Conservation (phyloP, 345 rosid species). For the Aquilaria yunnanensis region DNA sequence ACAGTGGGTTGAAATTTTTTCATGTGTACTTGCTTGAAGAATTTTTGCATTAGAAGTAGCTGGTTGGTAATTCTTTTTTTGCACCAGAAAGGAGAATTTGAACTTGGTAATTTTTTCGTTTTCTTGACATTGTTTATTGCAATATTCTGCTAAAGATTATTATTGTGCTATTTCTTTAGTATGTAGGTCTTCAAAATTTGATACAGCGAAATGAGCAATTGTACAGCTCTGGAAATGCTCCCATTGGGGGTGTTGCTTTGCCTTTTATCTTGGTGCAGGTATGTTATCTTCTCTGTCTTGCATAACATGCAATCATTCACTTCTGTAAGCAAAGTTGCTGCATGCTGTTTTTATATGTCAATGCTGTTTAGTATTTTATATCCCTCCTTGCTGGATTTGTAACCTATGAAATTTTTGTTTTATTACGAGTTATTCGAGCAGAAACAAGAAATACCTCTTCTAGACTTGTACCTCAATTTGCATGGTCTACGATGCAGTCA, state of each 20-base stretch:
- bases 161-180: conserved; percentile 34
- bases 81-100: too few relatives aligned
- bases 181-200: conserved; percentile 80
- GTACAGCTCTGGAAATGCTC: conserved; percentile 73
- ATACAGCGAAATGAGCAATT: conserved; percentile 76
- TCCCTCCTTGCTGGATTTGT: too few relatives aligned
- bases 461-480: too few relatives aligned
- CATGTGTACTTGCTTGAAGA: too few relatives aligned
- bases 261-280: conserved; percentile 99
- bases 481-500: too few relatives aligned
- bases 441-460: too few relatives aligned
- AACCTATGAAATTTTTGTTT: too few relatives aligned
- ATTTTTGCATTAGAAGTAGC: too few relatives aligned
- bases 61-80: too few relatives aligned
- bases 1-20: neutral
- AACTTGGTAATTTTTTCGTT: neutral
- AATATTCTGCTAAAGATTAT: neutral
- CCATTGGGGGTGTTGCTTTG: conserved; percentile 84
- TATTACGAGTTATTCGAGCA: too few relatives aligned
- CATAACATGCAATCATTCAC: neutral
- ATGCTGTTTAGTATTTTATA: too few relatives aligned
- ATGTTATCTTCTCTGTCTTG: conserved; percentile 14
- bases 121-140: neutral
- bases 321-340: neutral
- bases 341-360: too few relatives aligned